Conservation (phyloP, 768 basidiomycete genomes). For the Termitomyces sp. region DNA sequence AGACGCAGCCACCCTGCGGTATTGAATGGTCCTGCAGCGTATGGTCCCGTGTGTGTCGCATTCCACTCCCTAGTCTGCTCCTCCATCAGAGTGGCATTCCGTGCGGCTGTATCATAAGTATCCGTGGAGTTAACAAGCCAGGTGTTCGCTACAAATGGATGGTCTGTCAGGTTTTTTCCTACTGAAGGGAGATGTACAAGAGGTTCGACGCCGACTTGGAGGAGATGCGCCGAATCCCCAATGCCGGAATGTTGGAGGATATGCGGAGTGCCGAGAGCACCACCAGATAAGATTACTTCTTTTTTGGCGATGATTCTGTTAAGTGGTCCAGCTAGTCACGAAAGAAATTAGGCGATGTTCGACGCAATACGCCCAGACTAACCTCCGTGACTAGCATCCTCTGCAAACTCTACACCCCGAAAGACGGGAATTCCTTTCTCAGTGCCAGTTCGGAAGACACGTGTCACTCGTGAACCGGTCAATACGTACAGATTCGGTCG, state of each 20-base stretch:
- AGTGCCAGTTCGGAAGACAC: constrained; percentile 14
- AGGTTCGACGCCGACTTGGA: constrained; percentile 14
- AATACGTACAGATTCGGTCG: constrained; percentile 20
- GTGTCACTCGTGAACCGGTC: constrained; percentile 16
- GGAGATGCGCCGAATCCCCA: constrained; percentile 16
- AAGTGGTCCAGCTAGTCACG: constrained; percentile 2
- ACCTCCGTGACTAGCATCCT: not conserved
- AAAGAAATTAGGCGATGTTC: not conserved
- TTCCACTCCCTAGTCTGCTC: constrained; percentile 17
- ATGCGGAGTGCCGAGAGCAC: constrained; percentile 23
- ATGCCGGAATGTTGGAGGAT: constrained; percentile 25
- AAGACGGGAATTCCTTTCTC: constrained; percentile 15
- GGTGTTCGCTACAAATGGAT: constrained; percentile 20
- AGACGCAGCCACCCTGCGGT: constrained; percentile 19
- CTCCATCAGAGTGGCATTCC: constrained; percentile 14
- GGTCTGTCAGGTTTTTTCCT: constrained; percentile 25
- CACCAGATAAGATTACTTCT: constrained; percentile 28
- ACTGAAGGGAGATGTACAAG: constrained; percentile 24
- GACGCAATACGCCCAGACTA: not conserved
- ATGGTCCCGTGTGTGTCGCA: constrained; percentile 14
- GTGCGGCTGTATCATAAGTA: constrained; percentile 19
- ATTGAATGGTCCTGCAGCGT: constrained; percentile 15
- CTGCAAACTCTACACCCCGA: constrained; percentile 17
- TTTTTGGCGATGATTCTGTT: constrained; percentile 19
- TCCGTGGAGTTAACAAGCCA: constrained; percentile 22